Percentiles rank a stretch among this genome's conserved stretches.
Evolutionary conservation across 257 asterid genomes (phyloP).

Genomic region (Petunia axillaris): DNA sequence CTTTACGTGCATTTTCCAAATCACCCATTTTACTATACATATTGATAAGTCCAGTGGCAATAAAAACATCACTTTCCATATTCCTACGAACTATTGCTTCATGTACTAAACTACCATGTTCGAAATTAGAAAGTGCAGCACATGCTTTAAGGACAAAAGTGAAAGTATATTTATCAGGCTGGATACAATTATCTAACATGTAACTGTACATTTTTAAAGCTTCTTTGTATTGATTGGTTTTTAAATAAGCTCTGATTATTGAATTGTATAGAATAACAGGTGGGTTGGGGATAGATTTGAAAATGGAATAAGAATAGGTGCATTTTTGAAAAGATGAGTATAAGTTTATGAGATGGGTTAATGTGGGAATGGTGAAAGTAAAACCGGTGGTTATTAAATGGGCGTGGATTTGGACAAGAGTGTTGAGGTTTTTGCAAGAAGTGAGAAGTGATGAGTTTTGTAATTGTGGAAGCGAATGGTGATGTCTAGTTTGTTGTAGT

Average conservation of each 20-base stretch:
- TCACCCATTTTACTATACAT: constrained; percentile 44
- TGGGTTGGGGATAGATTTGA: constrained; percentile 35
- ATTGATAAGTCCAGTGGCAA: constrained; percentile 45
- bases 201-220: constrained; percentile 36
- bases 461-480: neutral
- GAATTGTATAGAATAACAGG: constrained; percentile 40
- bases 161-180: constrained; percentile 45
- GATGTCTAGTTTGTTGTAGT: neutral
- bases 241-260: constrained; percentile 42
- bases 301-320: constrained; percentile 35
- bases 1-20: constrained; percentile 32
- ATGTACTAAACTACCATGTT: constrained; percentile 39
- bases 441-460: constrained; percentile 29
- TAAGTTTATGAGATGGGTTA: constrained; percentile 40
- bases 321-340: constrained; percentile 45
- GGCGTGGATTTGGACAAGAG: constrained; percentile 43
- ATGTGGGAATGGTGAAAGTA: constrained; percentile 23
- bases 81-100: constrained; percentile 29
- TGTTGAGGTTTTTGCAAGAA: constrained; percentile 33
- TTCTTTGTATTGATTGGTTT: constrained; percentile 30
- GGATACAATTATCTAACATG: constrained; percentile 29
- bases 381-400: constrained; percentile 36
- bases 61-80: constrained; percentile 42
- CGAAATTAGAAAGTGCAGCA: constrained; percentile 24
- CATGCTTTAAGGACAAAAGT: constrained; percentile 54